Evolutionary conservation across 2,329 filamentous ascomycete genomes (phyloP).

Genomic region (Aspergillus amoenus): DNA sequence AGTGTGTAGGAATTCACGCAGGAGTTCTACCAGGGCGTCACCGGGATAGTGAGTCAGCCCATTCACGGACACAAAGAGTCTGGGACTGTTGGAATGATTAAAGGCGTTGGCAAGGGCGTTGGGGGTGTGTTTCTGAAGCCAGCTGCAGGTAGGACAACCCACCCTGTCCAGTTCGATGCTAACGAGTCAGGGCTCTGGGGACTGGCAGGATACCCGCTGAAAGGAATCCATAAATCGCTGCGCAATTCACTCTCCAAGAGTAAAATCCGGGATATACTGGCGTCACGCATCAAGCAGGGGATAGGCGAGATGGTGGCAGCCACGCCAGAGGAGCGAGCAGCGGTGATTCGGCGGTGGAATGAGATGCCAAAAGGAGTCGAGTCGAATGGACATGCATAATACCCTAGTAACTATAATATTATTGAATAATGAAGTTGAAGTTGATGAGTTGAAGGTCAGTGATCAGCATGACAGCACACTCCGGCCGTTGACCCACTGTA

Average conservation of each 20-base stretch:
- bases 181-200: constrained; percentile 27
- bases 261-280: constrained; percentile 27
- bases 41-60: constrained; percentile 78
- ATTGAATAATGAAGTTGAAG: no score
- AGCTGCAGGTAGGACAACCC: constrained; percentile 61
- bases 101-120: constrained; percentile 79
- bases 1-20: constrained; percentile 63
- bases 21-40: constrained; percentile 77
- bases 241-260: constrained; percentile 27
- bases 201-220: constrained; percentile 30
- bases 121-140: constrained; percentile 80
- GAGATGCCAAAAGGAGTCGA: constrained; percentile 4
- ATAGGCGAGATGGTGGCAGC: constrained; percentile 27
- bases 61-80: constrained; percentile 66
- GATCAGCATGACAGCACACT: no score
- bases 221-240: constrained; percentile 31
- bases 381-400: background rate
- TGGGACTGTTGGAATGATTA: constrained; percentile 66
- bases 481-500: no score
- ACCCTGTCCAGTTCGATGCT: background rate
- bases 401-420: no score
- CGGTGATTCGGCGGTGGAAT: constrained; percentile 22
- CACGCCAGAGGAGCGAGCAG: constrained; percentile 21
- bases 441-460: no score
- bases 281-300: constrained; percentile 28